These are phyloP conservation scores for Cynara cardunculus DNA, from an alignment of 129 eudicot species.

Conservation along the genomic window DNA sequence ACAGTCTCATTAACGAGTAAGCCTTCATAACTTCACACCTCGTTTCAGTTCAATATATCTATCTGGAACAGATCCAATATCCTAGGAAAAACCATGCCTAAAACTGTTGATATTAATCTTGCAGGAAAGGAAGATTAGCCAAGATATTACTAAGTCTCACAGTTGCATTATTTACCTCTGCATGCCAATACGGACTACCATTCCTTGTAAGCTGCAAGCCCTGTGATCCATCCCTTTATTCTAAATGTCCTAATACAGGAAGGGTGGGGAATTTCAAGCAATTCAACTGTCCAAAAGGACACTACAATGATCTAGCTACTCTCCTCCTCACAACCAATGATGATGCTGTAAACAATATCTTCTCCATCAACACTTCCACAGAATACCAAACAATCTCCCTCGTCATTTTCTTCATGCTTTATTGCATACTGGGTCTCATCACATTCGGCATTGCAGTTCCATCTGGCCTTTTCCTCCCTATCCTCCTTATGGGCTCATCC, in stretches of 20 bases:
- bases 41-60: background rate
- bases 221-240: conserved; percentile 48
- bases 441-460: conserved; percentile 98
- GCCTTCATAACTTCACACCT: conserved; percentile 12
- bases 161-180: conserved; percentile 82
- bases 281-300: conserved; percentile 89
- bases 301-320: conserved; percentile 89
- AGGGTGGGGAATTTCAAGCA: conserved; percentile 82
- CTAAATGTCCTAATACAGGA: conserved; percentile 58
- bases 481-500: conserved; percentile 86
- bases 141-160: conserved; percentile 68
- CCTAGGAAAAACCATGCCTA: background rate
- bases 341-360: conserved; percentile 77
- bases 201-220: conserved; percentile 77
- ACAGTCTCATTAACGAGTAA: conserved; percentile 77
- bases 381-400: conserved; percentile 58
- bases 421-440: conserved; percentile 76
- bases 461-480: conserved; percentile 92
- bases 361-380: conserved; percentile 62
- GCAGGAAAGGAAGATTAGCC: conserved; percentile 78
- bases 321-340: conserved; percentile 82
- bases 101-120: too few species aligned
- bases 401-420: conserved; percentile 61
- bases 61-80: background rate
- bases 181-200: conserved; percentile 86